A percentile compares a stretch with the other conserved stretches of the same genome.
Conservation (phyloP, 371 early-diverging fungal genomes). For the Syncephalis plumigaleata region DNA sequence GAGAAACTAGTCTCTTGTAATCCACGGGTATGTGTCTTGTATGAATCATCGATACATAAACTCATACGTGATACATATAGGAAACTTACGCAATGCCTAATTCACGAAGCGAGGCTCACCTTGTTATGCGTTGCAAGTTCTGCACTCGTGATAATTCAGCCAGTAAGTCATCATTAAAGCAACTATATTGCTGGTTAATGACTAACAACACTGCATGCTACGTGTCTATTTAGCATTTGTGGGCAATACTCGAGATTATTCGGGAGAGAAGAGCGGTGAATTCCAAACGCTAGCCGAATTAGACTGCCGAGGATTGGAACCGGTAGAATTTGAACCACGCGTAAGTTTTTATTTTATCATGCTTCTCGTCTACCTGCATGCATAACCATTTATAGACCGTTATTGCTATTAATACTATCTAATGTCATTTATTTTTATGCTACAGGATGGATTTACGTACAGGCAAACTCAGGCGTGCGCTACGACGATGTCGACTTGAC, state of each 20-base stretch:
- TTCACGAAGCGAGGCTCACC: conserved; percentile 64
- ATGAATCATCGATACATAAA: too few relatives aligned
- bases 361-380: too few relatives aligned
- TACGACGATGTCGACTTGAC: conserved; percentile 70
- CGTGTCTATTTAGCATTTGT: neutral
- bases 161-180: conserved; percentile 18
- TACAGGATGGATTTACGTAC: conserved; percentile 53
- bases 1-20: conserved; percentile 60
- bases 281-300: conserved; percentile 46
- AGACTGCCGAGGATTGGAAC: conserved; percentile 77
- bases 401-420: too few relatives aligned
- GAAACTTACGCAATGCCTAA: conserved; percentile 19
- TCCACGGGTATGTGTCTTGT: too few relatives aligned
- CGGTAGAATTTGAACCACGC: conserved; percentile 59
- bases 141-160: conserved; percentile 69
- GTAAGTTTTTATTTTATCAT: conserved; percentile 18
- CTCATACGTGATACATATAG: too few relatives aligned
- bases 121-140: conserved; percentile 85
- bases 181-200: neutral
- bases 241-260: neutral
- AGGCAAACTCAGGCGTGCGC: conserved; percentile 42
- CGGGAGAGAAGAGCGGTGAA: conserved; percentile 14
- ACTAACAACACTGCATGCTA: neutral
- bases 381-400: too few relatives aligned
- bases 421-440: neutral